Base-by-base conservation (phyloP, 306 rosid genomes). In the Ceratonia siliqua region DNA sequence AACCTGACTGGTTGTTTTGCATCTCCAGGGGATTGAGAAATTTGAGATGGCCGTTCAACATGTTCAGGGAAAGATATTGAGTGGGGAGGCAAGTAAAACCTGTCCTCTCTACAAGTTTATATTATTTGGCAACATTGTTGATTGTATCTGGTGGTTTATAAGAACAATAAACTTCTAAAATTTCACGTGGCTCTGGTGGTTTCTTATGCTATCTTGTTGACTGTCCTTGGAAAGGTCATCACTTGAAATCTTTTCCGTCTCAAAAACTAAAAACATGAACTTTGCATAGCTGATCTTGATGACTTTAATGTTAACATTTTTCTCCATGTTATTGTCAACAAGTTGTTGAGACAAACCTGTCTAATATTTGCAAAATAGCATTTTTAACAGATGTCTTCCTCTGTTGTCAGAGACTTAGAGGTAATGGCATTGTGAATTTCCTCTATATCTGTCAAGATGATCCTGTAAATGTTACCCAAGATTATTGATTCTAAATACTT, bases 21-120 rank as follows among this genome's bases (percentile, higher is more conserved):
- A 46, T 76, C 74, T 75, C 43, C 75, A 95, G 99, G 99, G 99
- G 50, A 95, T 95, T 64, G 99, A 92, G 78, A 95, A 86, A 81
- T 95, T 95, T 79, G 85, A 92, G 83, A 82, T 81, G 75, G 95
- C 99, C 52, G 91, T 88, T 86, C 90, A 78, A 74, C 93, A 92
- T 80, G 90, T 92, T 77, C 88, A 92, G 78, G 96, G 93, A 68
- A 89, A 90, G 82, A 82, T 49, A 77, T 81, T 95, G 79, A 90
- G 96, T 62, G 99, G 99, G 59, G 93, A 95, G 99, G 99, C 83
- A 74, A 86, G 92, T 86, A 20, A 39, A 69, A 61, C 55, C 14
- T 66, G 53, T 75, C 78, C 27, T 65, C 49, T 78, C 55, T 20
- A 55, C 5, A 14, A 17, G 55, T 70, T 36, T 11, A 62, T 62